phyloP scores from a whole-genome alignment of 2,329 filamentous ascomycete species.

The Phialemoniopsis sp. region DNA sequence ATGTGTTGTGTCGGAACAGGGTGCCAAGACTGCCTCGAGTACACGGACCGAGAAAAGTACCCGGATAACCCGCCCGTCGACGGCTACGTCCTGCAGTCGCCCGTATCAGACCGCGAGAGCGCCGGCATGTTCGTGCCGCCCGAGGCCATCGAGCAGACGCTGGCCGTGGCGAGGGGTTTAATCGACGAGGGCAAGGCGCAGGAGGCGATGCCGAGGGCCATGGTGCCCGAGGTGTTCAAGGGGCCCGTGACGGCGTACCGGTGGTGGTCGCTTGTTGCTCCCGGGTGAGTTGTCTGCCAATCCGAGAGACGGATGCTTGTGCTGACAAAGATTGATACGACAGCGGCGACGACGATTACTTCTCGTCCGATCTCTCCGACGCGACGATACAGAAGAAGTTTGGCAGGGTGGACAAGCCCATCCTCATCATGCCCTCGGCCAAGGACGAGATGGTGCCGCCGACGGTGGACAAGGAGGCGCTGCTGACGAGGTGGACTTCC shows the following conservation, averaged over 20 bases:
- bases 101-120: conserved; percentile 73
- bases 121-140: conserved; percentile 39
- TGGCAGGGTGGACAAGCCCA: conserved; percentile 52
- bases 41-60: conserved; percentile 37
- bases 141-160: conserved; percentile 35
- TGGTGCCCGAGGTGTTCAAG: conserved; percentile 32
- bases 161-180: conserved; percentile 48
- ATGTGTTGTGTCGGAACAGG: too few species aligned
- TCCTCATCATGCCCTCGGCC: conserved; percentile 63
- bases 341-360: conserved; percentile 79
- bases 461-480: conserved; percentile 49
- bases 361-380: conserved; percentile 68
- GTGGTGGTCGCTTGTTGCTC: conserved; percentile 43
- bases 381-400: conserved; percentile 59
- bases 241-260: conserved; percentile 49
- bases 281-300: conserved; percentile 36
- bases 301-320: background rate
- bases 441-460: conserved; percentile 62
- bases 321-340: background rate
- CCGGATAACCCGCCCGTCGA: conserved; percentile 53
- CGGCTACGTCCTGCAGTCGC: conserved; percentile 75
- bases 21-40: conserved; percentile 53
- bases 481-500: conserved; percentile 54
- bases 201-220: conserved; percentile 46
- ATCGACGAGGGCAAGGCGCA: conserved; percentile 48